These are phyloP conservation scores for Thielaviopsis ethacetica DNA, from an alignment of 2,329 filamentous ascomycete species.

Conservation along the genomic window DNA sequence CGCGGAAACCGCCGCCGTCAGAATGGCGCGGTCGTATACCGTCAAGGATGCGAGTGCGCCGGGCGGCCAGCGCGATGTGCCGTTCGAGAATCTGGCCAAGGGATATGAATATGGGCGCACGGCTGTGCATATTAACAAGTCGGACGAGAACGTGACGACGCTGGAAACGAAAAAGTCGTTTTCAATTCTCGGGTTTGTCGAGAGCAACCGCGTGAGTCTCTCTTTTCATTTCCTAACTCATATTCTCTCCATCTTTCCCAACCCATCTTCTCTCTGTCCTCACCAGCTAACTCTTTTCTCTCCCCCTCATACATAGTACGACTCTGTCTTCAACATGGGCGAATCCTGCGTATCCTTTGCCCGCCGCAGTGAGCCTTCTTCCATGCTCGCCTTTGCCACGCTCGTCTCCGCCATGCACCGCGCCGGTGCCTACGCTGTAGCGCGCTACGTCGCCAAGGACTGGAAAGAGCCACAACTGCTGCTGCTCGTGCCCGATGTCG, in stretches of 20 bases:
- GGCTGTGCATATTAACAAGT: constrained; percentile 73
- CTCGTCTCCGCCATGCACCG: constrained; percentile 78
- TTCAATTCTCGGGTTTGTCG: constrained; percentile 76
- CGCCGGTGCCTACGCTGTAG: constrained; percentile 70
- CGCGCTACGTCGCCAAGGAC: constrained; percentile 71
- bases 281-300: background rate
- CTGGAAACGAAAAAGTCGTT: constrained; percentile 61
- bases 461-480: constrained; percentile 62
- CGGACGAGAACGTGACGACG: constrained; percentile 77
- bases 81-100: constrained; percentile 71
- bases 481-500: constrained; percentile 64
- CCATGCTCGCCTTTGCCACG: constrained; percentile 71
- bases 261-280: background rate
- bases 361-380: constrained; percentile 63
- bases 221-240: too few species aligned
- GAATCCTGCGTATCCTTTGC: constrained; percentile 64
- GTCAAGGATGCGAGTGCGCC: constrained; percentile 58
- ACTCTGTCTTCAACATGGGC: constrained; percentile 73
- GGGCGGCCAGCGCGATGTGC: constrained; percentile 67
- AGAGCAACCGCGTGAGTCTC: constrained; percentile 20
- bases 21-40: constrained; percentile 62
- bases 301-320: too few species aligned
- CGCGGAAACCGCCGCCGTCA: constrained; percentile 47
- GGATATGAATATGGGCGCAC: constrained; percentile 90
- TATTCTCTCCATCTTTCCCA: background rate